phyloP scores from a whole-genome alignment of 1,284 basidiomycete species.

The Fomes fomentarius region DNA sequence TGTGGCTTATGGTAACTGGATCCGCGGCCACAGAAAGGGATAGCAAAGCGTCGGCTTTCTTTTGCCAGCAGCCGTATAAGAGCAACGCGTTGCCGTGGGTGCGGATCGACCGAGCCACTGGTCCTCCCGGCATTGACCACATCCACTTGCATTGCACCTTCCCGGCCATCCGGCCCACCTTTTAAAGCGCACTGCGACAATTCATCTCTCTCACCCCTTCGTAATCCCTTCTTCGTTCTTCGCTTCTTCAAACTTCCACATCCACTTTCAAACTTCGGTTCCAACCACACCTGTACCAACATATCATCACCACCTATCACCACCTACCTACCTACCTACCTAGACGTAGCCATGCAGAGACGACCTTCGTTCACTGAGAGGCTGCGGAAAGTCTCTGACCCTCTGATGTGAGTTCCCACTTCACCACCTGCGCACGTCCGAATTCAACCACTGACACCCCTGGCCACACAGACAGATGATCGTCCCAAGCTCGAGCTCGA shows the following conservation, averaged over 20 bases:
- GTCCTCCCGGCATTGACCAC: not conserved
- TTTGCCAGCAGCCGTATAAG: not conserved
- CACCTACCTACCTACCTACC: too few relatives aligned
- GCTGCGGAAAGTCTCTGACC: slow-evolving; percentile 17
- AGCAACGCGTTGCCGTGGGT: not conserved
- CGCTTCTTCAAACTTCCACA: not conserved
- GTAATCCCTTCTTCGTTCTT: not conserved
- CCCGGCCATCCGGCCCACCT: not conserved
- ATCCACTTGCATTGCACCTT: slow-evolving; percentile 1
- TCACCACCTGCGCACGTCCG: too few relatives aligned
- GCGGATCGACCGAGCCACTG: not conserved
- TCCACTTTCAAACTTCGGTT: not conserved
- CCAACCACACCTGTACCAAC: not conserved
- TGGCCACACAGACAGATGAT: not conserved
- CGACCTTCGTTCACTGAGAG: slow-evolving; percentile 12
- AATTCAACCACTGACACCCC: not conserved
- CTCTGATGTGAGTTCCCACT: slow-evolving; percentile 6
- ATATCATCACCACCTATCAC: not conserved
- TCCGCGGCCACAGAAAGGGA: too few relatives aligned
- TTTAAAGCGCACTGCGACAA: too few relatives aligned
- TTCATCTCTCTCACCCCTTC: not conserved
- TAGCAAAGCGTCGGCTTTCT: not conserved
- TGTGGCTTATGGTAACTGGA: too few relatives aligned
- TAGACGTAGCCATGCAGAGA: slow-evolving; percentile 18
- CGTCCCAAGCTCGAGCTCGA: not conserved